Conservation (phyloP, 192 early-diverging fungal genomes). For the Endogone sp. region DNA sequence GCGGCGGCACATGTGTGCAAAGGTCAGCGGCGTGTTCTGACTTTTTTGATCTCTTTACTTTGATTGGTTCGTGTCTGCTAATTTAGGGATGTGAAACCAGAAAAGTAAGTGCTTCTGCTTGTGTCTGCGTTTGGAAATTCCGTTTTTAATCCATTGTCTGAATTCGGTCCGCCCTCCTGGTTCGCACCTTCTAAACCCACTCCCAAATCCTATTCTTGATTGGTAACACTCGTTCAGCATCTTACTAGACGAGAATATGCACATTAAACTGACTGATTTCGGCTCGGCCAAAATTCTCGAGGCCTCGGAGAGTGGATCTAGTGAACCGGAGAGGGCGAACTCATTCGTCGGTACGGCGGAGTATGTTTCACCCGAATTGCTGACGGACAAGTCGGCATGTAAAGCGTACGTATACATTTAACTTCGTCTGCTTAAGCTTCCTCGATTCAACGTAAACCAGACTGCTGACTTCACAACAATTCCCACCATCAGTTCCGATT, state of each 20-base stretch:
- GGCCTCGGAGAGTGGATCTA: slow-evolving; percentile 34
- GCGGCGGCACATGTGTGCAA: neutral
- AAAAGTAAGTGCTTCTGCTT: slow-evolving; percentile 55
- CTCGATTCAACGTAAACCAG: neutral
- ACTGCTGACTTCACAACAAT: slow-evolving; percentile 1
- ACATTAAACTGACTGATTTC: slow-evolving; percentile 96
- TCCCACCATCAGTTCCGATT: slow-evolving; percentile 51
- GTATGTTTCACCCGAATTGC: slow-evolving; percentile 95
- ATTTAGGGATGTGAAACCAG: slow-evolving; percentile 88
- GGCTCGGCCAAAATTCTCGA: slow-evolving; percentile 83
- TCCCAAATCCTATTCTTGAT: neutral
- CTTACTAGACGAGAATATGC: slow-evolving; percentile 81
- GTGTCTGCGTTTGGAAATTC: neutral
- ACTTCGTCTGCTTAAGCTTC: neutral
- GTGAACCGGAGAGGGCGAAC: no score
- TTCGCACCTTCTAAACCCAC: no score
- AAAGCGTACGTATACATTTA: slow-evolving; percentile 54
- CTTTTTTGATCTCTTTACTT: slow-evolving; percentile 4
- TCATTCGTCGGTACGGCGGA: slow-evolving; percentile 99
- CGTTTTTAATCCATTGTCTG: neutral
- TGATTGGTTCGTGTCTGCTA: neutral
- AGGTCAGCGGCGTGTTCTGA: slow-evolving; percentile 1
- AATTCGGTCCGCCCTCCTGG: no score
- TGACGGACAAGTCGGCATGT: slow-evolving; percentile 84
- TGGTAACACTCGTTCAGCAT: slow-evolving; percentile 50